Conservation (phyloP, 2,329 filamentous ascomycete genomes). For the Claviceps quebecensis region DNA sequence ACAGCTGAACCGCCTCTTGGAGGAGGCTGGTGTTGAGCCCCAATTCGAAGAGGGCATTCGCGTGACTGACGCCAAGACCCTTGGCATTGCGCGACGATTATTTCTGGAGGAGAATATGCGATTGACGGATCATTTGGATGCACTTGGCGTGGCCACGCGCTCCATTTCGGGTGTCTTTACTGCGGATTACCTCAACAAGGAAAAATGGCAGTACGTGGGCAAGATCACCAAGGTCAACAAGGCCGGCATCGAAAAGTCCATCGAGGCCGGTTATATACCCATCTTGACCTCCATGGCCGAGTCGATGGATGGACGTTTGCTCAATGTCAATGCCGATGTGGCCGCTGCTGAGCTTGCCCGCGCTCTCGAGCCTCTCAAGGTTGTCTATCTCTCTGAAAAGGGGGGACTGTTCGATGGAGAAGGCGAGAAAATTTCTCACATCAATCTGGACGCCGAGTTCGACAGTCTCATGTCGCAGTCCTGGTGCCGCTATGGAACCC, state of each 20-base stretch:
- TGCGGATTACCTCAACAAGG: constrained; percentile 89
- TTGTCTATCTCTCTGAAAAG: constrained; percentile 97
- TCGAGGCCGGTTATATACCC: constrained; percentile 80
- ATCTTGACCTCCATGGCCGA: constrained; percentile 96
- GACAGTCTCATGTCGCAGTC: constrained; percentile 83
- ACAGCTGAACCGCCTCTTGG: constrained; percentile 82
- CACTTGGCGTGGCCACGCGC: constrained; percentile 75
- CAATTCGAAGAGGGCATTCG: constrained; percentile 94
- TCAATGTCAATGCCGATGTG: constrained; percentile 97
- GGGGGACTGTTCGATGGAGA: constrained; percentile 90
- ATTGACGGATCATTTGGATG: constrained; percentile 77
- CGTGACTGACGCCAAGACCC: constrained; percentile 88
- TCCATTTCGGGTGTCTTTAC: constrained; percentile 86
- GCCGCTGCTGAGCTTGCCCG: constrained; percentile 86
- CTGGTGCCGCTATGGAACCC: constrained; percentile 90
- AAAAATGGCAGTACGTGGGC: constrained; percentile 90
- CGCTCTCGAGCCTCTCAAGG: constrained; percentile 83
- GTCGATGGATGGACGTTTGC: constrained; percentile 74
- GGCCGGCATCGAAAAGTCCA: constrained; percentile 77
- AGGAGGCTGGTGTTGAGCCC: constrained; percentile 84
- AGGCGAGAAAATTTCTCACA: constrained; percentile 87
- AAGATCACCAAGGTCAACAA: constrained; percentile 92
- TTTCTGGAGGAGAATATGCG: constrained; percentile 95
- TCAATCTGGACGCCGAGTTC: constrained; percentile 95
- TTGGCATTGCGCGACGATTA: constrained; percentile 78